Base-by-base conservation (phyloP, 306 rosid genomes). In the Hippophae gyantsensis region DNA sequence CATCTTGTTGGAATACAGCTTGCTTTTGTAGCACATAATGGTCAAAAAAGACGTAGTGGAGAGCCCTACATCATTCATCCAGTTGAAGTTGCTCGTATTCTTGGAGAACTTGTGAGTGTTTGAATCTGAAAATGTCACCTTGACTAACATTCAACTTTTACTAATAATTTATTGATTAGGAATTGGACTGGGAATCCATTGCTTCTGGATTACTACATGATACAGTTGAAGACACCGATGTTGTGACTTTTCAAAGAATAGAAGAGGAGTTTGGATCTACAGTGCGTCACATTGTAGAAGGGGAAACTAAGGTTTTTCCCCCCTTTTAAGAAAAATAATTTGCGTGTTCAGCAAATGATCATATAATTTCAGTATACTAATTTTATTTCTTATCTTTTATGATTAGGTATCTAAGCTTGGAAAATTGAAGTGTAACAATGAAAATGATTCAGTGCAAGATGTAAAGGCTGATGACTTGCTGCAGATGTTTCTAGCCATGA, bases 41-140 rank as follows among this genome's bases (percentile, higher is more conserved):
- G 99, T 73, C 99, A 93, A 77, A 93, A 86, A 72, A 84, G 97
- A 63, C 99, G 97, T 57, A 93, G 99, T 42, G 99, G 97, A 68
- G 99, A 93, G 68, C 99, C 99, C 61, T 93, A 88, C 84, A 93
- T 93, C 77, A 86, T 93, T 75, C 99, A 93, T 84, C 99, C 99
- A 5, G 95, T 93, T 46, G 99, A 93, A 87, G 99, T 93, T 78
- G 99, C 99, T n/a, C 84, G 94, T 13, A 86, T 93, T 69, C 84
- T 93, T 1, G 99, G 99, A 68, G 83, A 88, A 80, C 96, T 84
- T 51, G 97, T 93, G 72, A 88, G 97, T 80, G 6, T 68, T 43
- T 62, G 10, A 69, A 62, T 13, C 69, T 68, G 14, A 60, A 56
- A 62, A 45, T 38, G 54, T 23, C 10, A 43, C 61, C 40, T 72